phyloP scores from a whole-genome alignment of 164 flowering plant genomes.

The Echeveria elegans region DNA sequence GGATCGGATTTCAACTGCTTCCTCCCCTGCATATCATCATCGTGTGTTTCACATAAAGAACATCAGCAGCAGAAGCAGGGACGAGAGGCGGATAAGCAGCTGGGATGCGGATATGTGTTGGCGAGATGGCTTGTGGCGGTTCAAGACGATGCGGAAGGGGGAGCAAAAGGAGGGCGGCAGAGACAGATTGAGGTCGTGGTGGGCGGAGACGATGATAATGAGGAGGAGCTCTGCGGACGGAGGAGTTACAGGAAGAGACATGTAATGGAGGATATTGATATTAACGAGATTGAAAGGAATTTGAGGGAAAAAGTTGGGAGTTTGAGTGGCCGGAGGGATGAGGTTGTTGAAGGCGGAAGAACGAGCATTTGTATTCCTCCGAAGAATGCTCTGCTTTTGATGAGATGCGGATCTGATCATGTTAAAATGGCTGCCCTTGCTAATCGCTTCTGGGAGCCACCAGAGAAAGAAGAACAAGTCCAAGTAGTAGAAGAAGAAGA shows the following conservation, averaged over 20 bases:
- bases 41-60: constrained; percentile 14
- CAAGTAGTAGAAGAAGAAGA: constrained; percentile 17
- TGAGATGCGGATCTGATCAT: constrained; percentile 96
- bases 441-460: constrained; percentile 55
- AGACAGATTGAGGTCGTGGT: constrained; percentile 42
- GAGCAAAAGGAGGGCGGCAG: constrained; percentile 27
- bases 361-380: constrained; percentile 73
- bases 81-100: constrained; percentile 14
- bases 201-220: constrained; percentile 17
- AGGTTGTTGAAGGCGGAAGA: constrained; percentile 26
- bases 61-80: too few relatives aligned
- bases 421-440: constrained; percentile 62
- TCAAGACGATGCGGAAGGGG: constrained; percentile 35
- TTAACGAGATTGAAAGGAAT: constrained; percentile 28
- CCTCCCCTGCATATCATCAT: constrained; percentile 44
- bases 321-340: background rate
- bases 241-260: constrained; percentile 31
- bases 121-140: constrained; percentile 62
- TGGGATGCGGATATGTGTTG: constrained; percentile 57
- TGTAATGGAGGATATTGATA: constrained; percentile 43
- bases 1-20: constrained; percentile 74
- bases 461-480: constrained; percentile 20
- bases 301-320: constrained; percentile 6
- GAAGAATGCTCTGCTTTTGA: constrained; percentile 75
- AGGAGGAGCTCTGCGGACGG: constrained; percentile 2